Conservation (phyloP, 306 rosid genomes). For the Medicago ruthenica region DNA sequence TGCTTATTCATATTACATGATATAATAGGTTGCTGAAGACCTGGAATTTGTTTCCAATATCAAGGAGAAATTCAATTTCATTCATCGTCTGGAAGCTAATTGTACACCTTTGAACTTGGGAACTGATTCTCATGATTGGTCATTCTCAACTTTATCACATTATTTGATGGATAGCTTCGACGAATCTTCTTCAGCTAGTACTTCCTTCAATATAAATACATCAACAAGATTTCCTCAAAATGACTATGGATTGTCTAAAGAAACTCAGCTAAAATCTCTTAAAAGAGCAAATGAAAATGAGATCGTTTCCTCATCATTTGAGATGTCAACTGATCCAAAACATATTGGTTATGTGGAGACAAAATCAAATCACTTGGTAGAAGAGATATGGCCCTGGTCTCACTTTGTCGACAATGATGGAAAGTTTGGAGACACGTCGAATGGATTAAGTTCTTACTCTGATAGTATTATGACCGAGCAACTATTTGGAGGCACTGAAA, state of each 20-base stretch:
- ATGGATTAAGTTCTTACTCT: constrained; percentile 42
- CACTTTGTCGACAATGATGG: constrained; percentile 45
- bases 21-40: constrained; percentile 82
- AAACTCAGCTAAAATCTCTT: constrained; percentile 33
- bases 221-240: constrained; percentile 44
- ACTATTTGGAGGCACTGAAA: constrained; percentile 45
- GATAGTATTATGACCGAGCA: constrained; percentile 39
- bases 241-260: constrained; percentile 34
- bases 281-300: constrained; percentile 43
- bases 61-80: constrained; percentile 59
- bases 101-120: constrained; percentile 36
- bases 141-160: constrained; percentile 47
- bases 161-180: constrained; percentile 49
- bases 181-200: constrained; percentile 48
- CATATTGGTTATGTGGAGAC: constrained; percentile 45
- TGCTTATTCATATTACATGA: constrained; percentile 38
- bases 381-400: constrained; percentile 51
- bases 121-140: constrained; percentile 45
- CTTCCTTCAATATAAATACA: constrained; percentile 29
- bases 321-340: constrained; percentile 24
- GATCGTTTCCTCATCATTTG: constrained; percentile 36
- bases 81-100: constrained; percentile 45
- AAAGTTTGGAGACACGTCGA: constrained; percentile 48
- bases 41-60: constrained; percentile 55
- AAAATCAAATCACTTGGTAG: constrained; percentile 52